Evolutionary conservation across 495 filamentous ascomycete genomes (phyloP).

Genomic region (Lasiosphaeria miniovina): DNA sequence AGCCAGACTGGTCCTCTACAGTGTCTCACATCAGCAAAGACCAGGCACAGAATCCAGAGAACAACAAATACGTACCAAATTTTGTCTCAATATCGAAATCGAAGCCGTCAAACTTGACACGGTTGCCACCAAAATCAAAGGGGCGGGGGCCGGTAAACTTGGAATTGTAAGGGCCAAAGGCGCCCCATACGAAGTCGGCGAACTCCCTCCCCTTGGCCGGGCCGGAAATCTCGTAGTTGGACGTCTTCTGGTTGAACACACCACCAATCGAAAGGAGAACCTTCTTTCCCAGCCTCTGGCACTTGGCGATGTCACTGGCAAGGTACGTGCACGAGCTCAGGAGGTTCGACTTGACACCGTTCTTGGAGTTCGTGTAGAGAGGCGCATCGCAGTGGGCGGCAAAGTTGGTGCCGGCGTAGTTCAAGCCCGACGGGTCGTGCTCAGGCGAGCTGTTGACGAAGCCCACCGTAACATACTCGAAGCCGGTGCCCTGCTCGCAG

Average conservation of each 20-base stretch:
- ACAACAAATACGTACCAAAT: constrained; percentile 28
- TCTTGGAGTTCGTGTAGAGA: constrained; percentile 30
- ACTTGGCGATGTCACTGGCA: constrained; percentile 55
- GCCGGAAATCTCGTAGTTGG: constrained; percentile 47
- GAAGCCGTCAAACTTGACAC: constrained; percentile 60
- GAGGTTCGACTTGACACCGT: constrained; percentile 29
- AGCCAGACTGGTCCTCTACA: constrained; percentile 26
- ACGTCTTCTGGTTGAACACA: constrained; percentile 11
- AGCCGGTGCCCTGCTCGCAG: constrained; percentile 30
- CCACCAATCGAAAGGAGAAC: constrained; percentile 66
- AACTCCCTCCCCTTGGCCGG: constrained; percentile 51
- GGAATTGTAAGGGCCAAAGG: constrained; percentile 56
- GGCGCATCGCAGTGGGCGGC: constrained; percentile 34
- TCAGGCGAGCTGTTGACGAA: constrained; percentile 44
- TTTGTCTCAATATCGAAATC: constrained; percentile 62
- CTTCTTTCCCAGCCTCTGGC: constrained; percentile 61
- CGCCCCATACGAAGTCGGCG: constrained; percentile 61
- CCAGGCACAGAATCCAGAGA: constrained; percentile 26
- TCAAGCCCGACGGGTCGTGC: constrained; percentile 27
- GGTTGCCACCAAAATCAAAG: constrained; percentile 48
- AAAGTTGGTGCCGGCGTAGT: constrained; percentile 44
- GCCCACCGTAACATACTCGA: constrained; percentile 42
- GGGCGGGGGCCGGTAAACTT: constrained; percentile 50
- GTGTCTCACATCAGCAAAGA: constrained; percentile 12
- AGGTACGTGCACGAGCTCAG: constrained; percentile 40